Percentiles rank a stretch among this genome's conserved stretches.
These are phyloP conservation scores for Elaphomyces granulatus DNA, from an alignment of 495 filamentous ascomycete genomes.

Conservation along the genomic window DNA sequence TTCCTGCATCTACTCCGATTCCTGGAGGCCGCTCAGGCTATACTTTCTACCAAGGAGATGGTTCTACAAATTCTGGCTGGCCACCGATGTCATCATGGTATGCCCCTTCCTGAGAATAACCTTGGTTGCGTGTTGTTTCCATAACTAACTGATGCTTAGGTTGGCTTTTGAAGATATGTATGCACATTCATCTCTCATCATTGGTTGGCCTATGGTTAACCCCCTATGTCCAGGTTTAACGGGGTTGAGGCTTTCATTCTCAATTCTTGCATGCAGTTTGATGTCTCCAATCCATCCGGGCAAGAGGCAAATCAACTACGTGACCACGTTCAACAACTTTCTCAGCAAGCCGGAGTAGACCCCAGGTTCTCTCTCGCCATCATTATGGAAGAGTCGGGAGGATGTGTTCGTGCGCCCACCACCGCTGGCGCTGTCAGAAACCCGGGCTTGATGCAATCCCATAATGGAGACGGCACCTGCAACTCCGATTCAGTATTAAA, in stretches of 20 bases:
- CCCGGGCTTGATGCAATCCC: constrained; percentile 41
- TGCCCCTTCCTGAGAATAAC: too few species aligned
- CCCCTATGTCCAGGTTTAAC: constrained; percentile 26
- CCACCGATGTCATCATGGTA: too few species aligned
- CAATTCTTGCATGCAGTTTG: constrained; percentile 29
- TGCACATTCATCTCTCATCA: too few species aligned
- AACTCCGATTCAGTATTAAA: constrained; percentile 16
- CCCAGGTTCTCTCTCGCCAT: constrained; percentile 43
- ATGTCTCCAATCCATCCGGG: constrained; percentile 6
- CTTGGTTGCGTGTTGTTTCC: too few species aligned
- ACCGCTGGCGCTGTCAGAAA: constrained; percentile 31
- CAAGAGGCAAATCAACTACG: constrained; percentile 27
- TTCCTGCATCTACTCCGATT: too few species aligned
- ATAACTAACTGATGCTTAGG: too few species aligned
- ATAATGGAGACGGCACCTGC: constrained; percentile 32
- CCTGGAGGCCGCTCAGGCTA: too few species aligned
- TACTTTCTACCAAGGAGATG: constrained; percentile 6
- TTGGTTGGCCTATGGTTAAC: too few species aligned
- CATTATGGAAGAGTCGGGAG: constrained; percentile 44
- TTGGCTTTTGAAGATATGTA: too few species aligned
- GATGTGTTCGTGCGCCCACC: constrained; percentile 39
- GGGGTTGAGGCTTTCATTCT: constrained; percentile 28
- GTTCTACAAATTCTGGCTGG: constrained; percentile 2
- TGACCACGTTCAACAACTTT: constrained; percentile 24
- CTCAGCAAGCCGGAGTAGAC: constrained; percentile 28